Percentiles rank a stretch among this genome's conserved stretches.
Conservation (phyloP, 2,329 filamentous ascomycete genomes). For the Orbilia blumenaviensis region DNA sequence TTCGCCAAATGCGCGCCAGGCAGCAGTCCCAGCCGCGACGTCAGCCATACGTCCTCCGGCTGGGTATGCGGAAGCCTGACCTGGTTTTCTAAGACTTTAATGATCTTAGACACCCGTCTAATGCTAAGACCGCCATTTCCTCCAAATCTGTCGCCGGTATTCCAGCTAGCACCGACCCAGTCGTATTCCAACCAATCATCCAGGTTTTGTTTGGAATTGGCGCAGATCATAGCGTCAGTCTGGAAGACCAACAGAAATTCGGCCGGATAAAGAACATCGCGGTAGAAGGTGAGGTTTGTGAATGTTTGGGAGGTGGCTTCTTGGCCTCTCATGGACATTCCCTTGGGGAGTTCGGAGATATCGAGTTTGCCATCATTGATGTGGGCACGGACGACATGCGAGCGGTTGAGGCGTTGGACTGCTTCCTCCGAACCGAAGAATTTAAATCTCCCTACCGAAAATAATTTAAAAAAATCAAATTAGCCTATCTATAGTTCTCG, state of each 20-base stretch:
- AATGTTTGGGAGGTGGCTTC: conserved; percentile 68
- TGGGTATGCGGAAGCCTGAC: conserved; percentile 62
- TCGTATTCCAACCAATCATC: conserved; percentile 67
- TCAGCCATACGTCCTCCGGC: conserved; percentile 69
- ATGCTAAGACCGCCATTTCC: conserved; percentile 68
- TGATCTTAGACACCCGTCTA: conserved; percentile 66
- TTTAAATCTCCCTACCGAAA: conserved; percentile 37
- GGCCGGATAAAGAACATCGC: conserved; percentile 59
- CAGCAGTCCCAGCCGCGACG: conserved; percentile 65
- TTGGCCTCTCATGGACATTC: conserved; percentile 66
- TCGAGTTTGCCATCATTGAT: conserved; percentile 59
- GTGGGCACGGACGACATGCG: conserved; percentile 53
- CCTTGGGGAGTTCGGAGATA: conserved; percentile 66
- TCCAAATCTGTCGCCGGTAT: conserved; percentile 62
- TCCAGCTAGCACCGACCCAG: conserved; percentile 68
- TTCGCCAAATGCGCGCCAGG: conserved; percentile 66
- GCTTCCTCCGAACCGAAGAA: conserved; percentile 66
- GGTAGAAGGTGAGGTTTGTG: conserved; percentile 66
- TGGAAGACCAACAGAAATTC: conserved; percentile 69
- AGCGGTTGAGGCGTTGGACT: conserved; percentile 61
- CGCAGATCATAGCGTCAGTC: conserved; percentile 68
- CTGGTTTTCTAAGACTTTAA: conserved; percentile 66
- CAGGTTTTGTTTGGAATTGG: conserved; percentile 64
- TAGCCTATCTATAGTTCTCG: background rate
- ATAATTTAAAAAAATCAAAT: background rate